Conservation (phyloP, 2,329 filamentous ascomycete species). For the Diaporthe sp. region DNA sequence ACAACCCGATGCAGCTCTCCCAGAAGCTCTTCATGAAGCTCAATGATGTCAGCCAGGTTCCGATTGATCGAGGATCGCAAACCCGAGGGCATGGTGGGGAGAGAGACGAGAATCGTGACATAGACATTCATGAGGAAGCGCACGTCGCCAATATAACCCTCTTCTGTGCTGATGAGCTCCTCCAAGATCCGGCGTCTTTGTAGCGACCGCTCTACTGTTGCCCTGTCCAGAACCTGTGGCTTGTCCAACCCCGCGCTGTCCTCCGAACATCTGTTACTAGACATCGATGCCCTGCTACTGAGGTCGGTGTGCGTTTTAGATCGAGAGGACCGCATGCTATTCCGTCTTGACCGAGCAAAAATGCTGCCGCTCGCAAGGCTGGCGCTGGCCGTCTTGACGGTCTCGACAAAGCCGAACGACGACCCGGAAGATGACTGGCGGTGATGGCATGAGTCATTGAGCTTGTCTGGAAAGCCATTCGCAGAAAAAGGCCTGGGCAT, state of each 20-base stretch:
- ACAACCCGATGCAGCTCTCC: constrained; percentile 79
- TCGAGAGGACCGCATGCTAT: constrained; percentile 66
- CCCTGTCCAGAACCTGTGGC: constrained; percentile 70
- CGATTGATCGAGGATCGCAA: constrained; percentile 81
- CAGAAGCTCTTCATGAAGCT: constrained; percentile 86
- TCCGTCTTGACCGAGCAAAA: constrained; percentile 70
- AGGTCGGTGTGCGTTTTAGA: constrained; percentile 71
- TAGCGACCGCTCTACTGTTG: constrained; percentile 77
- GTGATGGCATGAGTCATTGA: constrained; percentile 50
- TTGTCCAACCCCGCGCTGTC: constrained; percentile 74
- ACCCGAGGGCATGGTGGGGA: constrained; percentile 74
- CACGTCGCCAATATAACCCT: constrained; percentile 88
- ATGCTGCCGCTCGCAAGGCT: constrained; percentile 82
- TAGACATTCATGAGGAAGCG: constrained; percentile 90
- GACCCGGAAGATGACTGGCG: constrained; percentile 78
- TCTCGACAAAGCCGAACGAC: constrained; percentile 84
- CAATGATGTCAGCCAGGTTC: constrained; percentile 84
- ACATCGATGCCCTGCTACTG: constrained; percentile 73
- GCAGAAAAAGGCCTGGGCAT: constrained; percentile 52
- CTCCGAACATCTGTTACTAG: constrained; percentile 73
- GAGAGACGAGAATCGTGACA: constrained; percentile 79
- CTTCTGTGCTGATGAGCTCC: constrained; percentile 88
- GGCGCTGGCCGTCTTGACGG: constrained; percentile 83
- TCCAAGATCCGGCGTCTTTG: constrained; percentile 85
- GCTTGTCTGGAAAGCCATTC: constrained; percentile 43